Base-by-base conservation (phyloP, 768 basidiomycete species). In the Filobasidium wieringae region DNA sequence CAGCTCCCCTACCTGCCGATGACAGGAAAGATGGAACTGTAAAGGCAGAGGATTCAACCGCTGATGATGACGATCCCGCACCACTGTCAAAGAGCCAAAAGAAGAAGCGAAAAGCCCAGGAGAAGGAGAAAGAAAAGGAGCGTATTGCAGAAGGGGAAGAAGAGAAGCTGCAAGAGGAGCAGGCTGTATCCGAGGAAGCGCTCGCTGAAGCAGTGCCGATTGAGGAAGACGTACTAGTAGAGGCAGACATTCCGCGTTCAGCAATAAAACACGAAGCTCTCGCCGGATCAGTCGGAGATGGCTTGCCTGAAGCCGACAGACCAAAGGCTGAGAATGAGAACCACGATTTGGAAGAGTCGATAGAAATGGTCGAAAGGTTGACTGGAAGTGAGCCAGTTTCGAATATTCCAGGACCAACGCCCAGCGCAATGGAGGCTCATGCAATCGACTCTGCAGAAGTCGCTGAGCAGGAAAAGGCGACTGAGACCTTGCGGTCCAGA, bases 81-180 rank as follows among this genome's bases (percentile, higher is more conserved):
- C 55, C 59, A 27, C 39, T 33, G 15, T 30, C 24, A 0, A 63
- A 57, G 53, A 39, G 11, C n/a, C 40, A 61, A 41, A 57, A 54
- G 53, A 55, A 32, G 47, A 45, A 55, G 51, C 59, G 59, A 45
- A 58, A 63, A 57, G 56, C 33, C 6, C 49, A 57, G 17, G 49
- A 47, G 29, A 47, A 47, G 43, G 17, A 40, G 37, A 19, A 24
- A 1, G 1, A 39, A 2, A 11, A 29, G 9, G 37, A 55, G 22
- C 45, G n/a, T 4, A 36, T 4, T 26, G 29, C 33, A 14, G 9
- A 45, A 26, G 39, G 15, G 12, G 64, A 58, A 49, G 52, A 57
- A 36, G 31, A 56, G 22, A 47, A 59, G 15, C 45, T 45, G 33
- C 26, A 52, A 30, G 14, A 29, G n/a, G 39, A 30, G 36, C 52